These are phyloP conservation scores for Ogataea neopini DNA, from an alignment of 805 yeast genomes.

Conservation along the genomic window DNA sequence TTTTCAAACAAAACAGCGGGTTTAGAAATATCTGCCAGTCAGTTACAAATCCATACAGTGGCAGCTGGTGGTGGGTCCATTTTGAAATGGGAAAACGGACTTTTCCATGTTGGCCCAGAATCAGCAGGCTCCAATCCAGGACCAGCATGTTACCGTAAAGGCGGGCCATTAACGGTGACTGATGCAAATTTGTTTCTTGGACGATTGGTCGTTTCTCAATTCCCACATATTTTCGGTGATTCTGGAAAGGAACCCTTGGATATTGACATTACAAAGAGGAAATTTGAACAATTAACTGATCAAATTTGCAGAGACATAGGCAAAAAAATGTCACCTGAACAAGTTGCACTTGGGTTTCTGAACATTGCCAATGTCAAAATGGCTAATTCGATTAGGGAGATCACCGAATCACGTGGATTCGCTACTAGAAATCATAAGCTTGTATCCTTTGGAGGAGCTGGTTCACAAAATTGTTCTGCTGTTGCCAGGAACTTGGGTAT, in stretches of 20 bases:
- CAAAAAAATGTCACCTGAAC: slow-evolving; percentile 48
- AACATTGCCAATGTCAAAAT: slow-evolving; percentile 81
- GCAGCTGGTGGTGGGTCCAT: slow-evolving; percentile 87
- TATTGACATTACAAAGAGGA: slow-evolving; percentile 44
- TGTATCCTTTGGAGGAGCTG: slow-evolving; percentile 89
- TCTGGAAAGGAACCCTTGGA: slow-evolving; percentile 71
- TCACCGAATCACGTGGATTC: slow-evolving; percentile 82
- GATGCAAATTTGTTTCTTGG: slow-evolving; percentile 80
- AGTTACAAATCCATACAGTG: slow-evolving; percentile 74
- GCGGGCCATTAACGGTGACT: slow-evolving; percentile 81
- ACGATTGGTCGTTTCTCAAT: slow-evolving; percentile 66
- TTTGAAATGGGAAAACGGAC: slow-evolving; percentile 64
- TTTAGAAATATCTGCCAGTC: slow-evolving; percentile 80
- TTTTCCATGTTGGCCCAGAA: slow-evolving; percentile 85
- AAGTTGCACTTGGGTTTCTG: slow-evolving; percentile 77
- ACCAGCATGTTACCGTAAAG: slow-evolving; percentile 82
- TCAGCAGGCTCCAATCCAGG: slow-evolving; percentile 89
- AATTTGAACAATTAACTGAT: slow-evolving; percentile 54
- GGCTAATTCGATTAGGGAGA: slow-evolving; percentile 80
- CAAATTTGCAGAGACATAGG: slow-evolving; percentile 44
- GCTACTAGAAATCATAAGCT: slow-evolving; percentile 60
- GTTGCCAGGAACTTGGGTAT: slow-evolving; percentile 72
- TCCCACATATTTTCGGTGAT: slow-evolving; percentile 81
- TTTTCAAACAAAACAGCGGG: slow-evolving; percentile 84
- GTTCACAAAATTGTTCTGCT: slow-evolving; percentile 82